Evolutionary conservation across 2,329 filamentous ascomycete genomes (phyloP), one percentile per base, ranked within the genome.

Genomic region (Cordyceps cicadae): DNA sequence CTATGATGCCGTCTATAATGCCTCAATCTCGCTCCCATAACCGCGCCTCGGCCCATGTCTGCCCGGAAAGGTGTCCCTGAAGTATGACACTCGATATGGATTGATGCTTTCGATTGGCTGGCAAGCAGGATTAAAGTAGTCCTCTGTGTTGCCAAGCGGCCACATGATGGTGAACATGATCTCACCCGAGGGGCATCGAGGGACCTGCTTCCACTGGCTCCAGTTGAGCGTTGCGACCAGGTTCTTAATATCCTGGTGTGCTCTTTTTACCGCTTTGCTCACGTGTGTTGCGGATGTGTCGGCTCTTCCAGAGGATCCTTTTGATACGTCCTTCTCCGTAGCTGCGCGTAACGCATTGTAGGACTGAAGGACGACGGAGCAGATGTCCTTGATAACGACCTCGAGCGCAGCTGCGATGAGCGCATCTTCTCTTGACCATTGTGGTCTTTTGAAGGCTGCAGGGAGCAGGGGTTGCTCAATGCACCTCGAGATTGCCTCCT

Each of bases 151-250:
- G 0, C 85, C 85, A 68, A 79, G 74, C 0, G 85, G 85, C 84
- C 84, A 88, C 67, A 87, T 85, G 1, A 84, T 83, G n/a, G 87
- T 74, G 51, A 83, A 78, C 63, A 84, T 84, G 3, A 85, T 70
- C 69, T 87, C 79, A 50, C 82, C 76, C 8, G 75, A 73, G 0
- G 66, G 69, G 66, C 86, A 88, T 0, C 76, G 74, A 7, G 75
- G 72, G 56, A 83, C 83, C 54, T 79, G 75, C 65, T 82, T 85
- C 83, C 83, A 87, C 0, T 71, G 76, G 3, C 81, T 77, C 86
- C 86, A 88, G 7, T 75, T 74, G 2, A 88, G 73, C 61, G 79
- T 79, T 1, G 70, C 63, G 21, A 80, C 76, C 17, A 88, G 59
- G 0, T 56, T 39, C 17, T 60, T 63, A 8, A 72, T 56, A 7